Evolutionary conservation across 2,329 filamentous ascomycete genomes (phyloP), one percentile per base, ranked within the genome.

Genomic region (Penicillium sp.): DNA sequence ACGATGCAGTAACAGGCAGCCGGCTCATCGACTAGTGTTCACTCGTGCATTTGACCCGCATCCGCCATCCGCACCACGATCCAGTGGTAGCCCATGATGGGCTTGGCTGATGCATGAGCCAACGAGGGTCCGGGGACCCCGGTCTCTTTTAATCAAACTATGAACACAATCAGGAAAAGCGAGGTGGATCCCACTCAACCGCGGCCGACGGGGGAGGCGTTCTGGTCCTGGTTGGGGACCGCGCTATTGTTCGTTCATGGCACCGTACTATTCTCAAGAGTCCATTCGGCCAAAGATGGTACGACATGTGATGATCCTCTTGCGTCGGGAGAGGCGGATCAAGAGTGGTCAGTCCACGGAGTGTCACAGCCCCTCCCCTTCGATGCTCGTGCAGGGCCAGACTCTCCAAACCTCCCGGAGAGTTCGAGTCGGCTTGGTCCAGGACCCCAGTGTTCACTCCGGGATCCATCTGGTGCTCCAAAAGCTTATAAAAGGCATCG

Each of bases 401-500:
- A 25, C 38, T 12, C 18, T 5, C 29, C 4, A 8, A 11, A 11
- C 8, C 3, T 32, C 8, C 29, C 29, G 38, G 6, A 33, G 36
- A 11, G 29, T 32, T 32, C 3, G 4, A 8, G 29, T 18, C 18
- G 18, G 18, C 18, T 18, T 18, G 18, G 18, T 18, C 18, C 18
- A 18, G 18, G 18, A 18, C 18, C 18, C 29, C 29, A 32, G 29
- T 1, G 29, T 11, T 11, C 11, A 11, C 8, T 32, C 29, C 5
- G 8, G 29, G 29, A 8, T 4, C 29, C 29, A 32, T 11, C 29
- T 32, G 29, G 29, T 32, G 8, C 29, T 27, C 32, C 33, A 43
- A 54, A 18, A 57, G 54, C 52, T 51, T 60, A 58, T 58, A 60
- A 60, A 60, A 51, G 50, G 51, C 44, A 40, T 50, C 36, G 32